Percentiles rank a stretch among this genome's conserved stretches.
Conservation (phyloP, 2,329 filamentous ascomycete genomes). For the Scedosporium boydii region DNA sequence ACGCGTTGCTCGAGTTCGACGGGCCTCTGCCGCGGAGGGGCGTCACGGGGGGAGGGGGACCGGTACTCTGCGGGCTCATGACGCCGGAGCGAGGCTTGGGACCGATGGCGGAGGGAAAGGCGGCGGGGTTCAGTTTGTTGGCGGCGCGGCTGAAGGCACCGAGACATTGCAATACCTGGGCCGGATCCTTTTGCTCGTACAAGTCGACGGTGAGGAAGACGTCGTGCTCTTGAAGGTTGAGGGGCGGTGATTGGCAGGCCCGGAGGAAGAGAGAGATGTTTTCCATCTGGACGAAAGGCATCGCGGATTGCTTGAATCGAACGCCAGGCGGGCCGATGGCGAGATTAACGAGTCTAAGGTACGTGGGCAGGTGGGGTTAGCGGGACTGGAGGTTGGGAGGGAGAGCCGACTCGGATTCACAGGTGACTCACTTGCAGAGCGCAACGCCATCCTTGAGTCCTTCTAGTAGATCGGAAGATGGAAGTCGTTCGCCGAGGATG, state of each 20-base stretch:
- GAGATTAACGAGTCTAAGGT: conserved; percentile 66
- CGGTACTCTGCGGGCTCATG: conserved; percentile 59
- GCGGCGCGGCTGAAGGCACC: conserved; percentile 85
- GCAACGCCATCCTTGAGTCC: conserved; percentile 83
- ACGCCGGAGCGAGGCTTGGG: conserved; percentile 49
- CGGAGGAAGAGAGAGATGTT: conserved; percentile 95
- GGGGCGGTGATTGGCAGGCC: conserved; percentile 74
- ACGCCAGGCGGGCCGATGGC: conserved; percentile 67
- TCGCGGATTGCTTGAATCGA: conserved; percentile 82
- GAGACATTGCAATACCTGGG: conserved; percentile 89
- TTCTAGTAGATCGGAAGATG: conserved; percentile 70
- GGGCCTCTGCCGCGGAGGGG: conserved; percentile 38
- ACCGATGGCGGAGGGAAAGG: conserved; percentile 69
- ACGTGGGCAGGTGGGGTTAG: conserved; percentile 12
- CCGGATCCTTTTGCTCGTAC: conserved; percentile 90
- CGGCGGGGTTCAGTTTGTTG: conserved; percentile 60
- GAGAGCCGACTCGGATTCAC: not conserved
- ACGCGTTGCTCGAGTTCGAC: conserved; percentile 50
- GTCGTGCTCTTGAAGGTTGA: conserved; percentile 87
- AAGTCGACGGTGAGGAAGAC: conserved; percentile 95
- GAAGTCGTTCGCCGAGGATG: conserved; percentile 62
- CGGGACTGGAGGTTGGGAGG: not conserved
- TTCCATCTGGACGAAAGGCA: conserved; percentile 99
- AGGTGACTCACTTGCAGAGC: conserved; percentile 70
- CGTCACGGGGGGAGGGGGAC: conserved; percentile 29